Evolutionary conservation across 345 rosid species (phyloP).

Genomic region (Gynandropsis gynandra): DNA sequence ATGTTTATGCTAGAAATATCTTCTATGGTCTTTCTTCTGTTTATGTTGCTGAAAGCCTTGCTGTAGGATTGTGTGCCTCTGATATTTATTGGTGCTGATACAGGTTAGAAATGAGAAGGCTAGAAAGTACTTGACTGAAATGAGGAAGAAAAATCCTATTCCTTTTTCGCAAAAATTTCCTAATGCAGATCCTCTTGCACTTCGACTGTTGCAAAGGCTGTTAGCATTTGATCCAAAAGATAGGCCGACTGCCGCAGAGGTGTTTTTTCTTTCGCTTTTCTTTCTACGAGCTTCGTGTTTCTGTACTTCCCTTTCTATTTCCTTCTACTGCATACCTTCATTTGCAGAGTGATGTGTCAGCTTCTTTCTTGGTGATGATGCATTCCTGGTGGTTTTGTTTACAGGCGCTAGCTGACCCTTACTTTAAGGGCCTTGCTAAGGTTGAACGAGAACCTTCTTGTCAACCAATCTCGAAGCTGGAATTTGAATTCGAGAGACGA

Average conservation of each 20-base stretch:
- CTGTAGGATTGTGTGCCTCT: background rate
- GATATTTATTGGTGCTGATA: constrained; percentile 7
- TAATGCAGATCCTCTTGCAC: constrained; percentile 69
- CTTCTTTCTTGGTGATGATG: background rate
- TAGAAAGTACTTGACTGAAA: constrained; percentile 70
- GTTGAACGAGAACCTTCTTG: constrained; percentile 94
- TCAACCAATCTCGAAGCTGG: constrained; percentile 80
- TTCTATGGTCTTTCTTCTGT: constrained; percentile 5
- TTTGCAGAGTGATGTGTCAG: constrained; percentile 1
- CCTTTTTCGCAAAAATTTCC: constrained; percentile 82
- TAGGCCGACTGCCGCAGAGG: constrained; percentile 89
- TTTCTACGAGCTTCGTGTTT: background rate
- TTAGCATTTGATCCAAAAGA: constrained; percentile 97
- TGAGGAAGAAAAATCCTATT: constrained; percentile 70
- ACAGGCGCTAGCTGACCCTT: constrained; percentile 92
- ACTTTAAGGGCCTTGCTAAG: constrained; percentile 83
- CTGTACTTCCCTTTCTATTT: background rate
- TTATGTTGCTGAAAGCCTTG: background rate
- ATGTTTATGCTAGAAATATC: background rate
- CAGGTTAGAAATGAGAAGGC: constrained; percentile 98
- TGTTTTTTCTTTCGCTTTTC: constrained; percentile 25
- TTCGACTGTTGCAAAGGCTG: constrained; percentile 67
- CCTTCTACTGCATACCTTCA: background rate
- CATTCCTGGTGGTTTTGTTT: constrained; percentile 8
- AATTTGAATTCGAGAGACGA: constrained; percentile 94